Percentiles rank a stretch among this genome's conserved stretches.
Conservation (phyloP, 768 basidiomycete genomes). For the Lactarius hatsudake region DNA sequence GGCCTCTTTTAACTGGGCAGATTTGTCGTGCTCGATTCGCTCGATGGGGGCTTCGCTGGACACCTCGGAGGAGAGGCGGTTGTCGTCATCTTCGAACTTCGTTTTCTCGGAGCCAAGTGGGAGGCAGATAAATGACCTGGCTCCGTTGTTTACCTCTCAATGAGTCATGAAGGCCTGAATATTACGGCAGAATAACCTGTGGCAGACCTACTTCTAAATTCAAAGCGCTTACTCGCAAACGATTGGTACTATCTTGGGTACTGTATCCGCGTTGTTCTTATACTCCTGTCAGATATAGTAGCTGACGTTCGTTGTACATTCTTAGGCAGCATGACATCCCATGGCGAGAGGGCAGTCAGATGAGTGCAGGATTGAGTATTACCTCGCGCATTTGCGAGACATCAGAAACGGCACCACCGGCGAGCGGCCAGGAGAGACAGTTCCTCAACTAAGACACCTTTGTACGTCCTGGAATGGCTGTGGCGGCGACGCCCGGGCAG, state of each 20-base stretch:
- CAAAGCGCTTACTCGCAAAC: background rate
- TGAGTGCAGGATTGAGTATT: background rate
- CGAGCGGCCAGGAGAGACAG: too few relatives aligned
- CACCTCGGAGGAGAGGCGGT: background rate
- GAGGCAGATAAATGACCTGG: background rate
- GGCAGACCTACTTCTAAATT: background rate
- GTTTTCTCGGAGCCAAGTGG: background rate
- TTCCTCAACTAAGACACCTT: background rate
- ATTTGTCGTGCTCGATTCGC: background rate
- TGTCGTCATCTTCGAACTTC: background rate
- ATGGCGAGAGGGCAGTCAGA: background rate
- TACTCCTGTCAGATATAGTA: background rate
- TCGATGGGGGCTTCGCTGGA: background rate
- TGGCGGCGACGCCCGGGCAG: background rate
- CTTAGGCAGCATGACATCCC: background rate
- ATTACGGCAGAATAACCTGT: background rate
- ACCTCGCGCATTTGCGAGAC: too few relatives aligned
- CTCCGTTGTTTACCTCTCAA: background rate
- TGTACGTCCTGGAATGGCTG: background rate
- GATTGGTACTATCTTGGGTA: too few relatives aligned
- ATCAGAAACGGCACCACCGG: too few relatives aligned
- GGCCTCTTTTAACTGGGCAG: background rate
- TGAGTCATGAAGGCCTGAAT: background rate
- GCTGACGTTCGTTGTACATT: background rate
- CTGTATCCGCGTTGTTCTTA: too few relatives aligned